phyloP scores from a whole-genome alignment of 306 rosid genomes.

The Neltuma alba region DNA sequence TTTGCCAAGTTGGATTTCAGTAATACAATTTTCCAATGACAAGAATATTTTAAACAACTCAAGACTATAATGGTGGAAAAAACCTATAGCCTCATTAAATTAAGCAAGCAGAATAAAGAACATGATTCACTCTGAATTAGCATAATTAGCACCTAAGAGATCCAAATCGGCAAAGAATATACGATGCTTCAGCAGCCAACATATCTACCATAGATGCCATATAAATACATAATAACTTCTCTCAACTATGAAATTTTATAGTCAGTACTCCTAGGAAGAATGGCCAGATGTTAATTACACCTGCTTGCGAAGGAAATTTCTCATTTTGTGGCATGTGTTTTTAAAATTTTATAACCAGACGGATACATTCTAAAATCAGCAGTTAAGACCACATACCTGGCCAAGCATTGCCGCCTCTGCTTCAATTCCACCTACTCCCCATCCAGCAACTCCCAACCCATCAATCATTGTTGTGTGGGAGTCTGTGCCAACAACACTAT shows the following conservation, averaged over 20 bases:
- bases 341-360: not conserved
- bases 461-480: not conserved
- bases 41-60: not conserved
- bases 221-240: not conserved
- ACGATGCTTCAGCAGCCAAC: not conserved
- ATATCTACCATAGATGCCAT: not conserved
- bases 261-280: not conserved
- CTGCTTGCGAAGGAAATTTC: not conserved
- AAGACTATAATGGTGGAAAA: not conserved
- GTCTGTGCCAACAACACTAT: not conserved
- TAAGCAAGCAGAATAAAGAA: not conserved
- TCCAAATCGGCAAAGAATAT: not conserved
- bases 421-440: not conserved
- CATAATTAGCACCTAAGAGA: not conserved
- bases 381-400: not conserved
- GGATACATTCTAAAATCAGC: not conserved
- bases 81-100: not conserved
- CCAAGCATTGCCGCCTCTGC: not conserved
- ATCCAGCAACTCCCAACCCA: not conserved
- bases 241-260: not conserved
- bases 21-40: not conserved
- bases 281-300: not conserved
- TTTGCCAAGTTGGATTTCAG: not conserved
- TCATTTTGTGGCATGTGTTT: not conserved
- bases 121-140: not conserved